Evolutionary conservation across 2,329 filamentous ascomycete species (phyloP), one percentile per base, ranked within the genome.

Genomic region (Nemania sp.): DNA sequence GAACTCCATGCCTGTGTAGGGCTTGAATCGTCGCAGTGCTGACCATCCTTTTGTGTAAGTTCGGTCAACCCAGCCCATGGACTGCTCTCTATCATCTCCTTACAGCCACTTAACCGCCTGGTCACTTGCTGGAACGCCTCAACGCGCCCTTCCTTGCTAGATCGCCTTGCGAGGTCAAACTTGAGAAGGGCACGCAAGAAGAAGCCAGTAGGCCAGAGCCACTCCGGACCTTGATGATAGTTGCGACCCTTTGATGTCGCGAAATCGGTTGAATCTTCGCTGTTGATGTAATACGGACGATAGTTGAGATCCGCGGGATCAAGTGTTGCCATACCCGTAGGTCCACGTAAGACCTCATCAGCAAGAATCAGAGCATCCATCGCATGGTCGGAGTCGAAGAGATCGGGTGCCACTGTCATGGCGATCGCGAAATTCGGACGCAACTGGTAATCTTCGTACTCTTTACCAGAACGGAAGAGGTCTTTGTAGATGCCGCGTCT

Each of bases 401-500:
- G 83, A 22, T 90, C 88, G 0, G 94, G 90, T 0, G 95, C 92
- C 0, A 95, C 93, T 2, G 88, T 84, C 94, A 99, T 97, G 63
- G 93, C 91, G 61, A 99, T 93, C 26, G 92, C 83, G 75, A 95
- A 97, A 75, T 99, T 99, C 57, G 90, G 80, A 20, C 94, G 90
- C 36, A 99, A 83, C 71, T 99, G 94, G 73, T 99, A 99, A 74
- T 99, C 94, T 69, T 97, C 91, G 68, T 95, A 97, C 70, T 94
- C 90, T 73, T 97, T 97, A 59, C 91, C 91, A 41, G 91, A 95
- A 61, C 82, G 86, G 80, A 97, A 97, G 15, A 97, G 76, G 70
- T 99, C 94, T 75, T 99, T 99, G 83, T 99, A 99, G 68, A 99
- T 95, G 57, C 94, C 95, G 19, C 92, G 86, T 44, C 94, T 89